A percentile compares a stretch with the other conserved stretches of the same genome.
phyloP scores from a whole-genome alignment of 2,329 filamentous ascomycete species.

The Curvularia hawaiiensis region DNA sequence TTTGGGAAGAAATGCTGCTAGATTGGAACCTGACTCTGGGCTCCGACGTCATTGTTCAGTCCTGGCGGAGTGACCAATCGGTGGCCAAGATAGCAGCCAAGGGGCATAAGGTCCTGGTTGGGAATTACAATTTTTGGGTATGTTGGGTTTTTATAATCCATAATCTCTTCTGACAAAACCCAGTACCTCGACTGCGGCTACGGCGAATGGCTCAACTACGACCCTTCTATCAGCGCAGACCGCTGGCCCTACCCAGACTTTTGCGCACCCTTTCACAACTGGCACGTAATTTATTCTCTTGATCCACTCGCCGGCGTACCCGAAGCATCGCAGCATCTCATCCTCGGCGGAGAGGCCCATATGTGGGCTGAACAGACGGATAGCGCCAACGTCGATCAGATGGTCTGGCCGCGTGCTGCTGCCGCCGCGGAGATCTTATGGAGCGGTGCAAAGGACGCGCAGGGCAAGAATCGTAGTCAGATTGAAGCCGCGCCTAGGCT shows the following conservation, averaged over 20 bases:
- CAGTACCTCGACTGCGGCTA: constrained; percentile 84
- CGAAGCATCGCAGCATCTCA: constrained; percentile 65
- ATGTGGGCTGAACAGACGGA: constrained; percentile 84
- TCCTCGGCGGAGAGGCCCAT: constrained; percentile 78
- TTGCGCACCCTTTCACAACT: constrained; percentile 80
- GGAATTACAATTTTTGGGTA: constrained; percentile 79
- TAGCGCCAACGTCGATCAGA: constrained; percentile 71
- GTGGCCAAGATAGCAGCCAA: constrained; percentile 64
- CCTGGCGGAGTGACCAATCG: constrained; percentile 71
- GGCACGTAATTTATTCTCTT: constrained; percentile 80
- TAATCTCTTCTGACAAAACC: not conserved
- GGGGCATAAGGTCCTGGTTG: constrained; percentile 75
- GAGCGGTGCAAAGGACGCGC: constrained; percentile 70
- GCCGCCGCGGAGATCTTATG: constrained; percentile 81
- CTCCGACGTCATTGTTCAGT: constrained; percentile 75
- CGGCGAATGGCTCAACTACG: constrained; percentile 78
- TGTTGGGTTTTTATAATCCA: not conserved
- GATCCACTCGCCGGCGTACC: constrained; percentile 72
- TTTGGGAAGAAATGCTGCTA: constrained; percentile 87
- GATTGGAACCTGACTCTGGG: constrained; percentile 78
- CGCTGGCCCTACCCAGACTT: constrained; percentile 80
- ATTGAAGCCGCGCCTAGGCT: constrained; percentile 71
- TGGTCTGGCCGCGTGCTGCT: constrained; percentile 77
- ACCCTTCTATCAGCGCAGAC: constrained; percentile 55
- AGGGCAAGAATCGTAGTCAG: constrained; percentile 72